phyloP scores from a whole-genome alignment of 805 yeast species.

The Blastobotrys mokoenaii region DNA sequence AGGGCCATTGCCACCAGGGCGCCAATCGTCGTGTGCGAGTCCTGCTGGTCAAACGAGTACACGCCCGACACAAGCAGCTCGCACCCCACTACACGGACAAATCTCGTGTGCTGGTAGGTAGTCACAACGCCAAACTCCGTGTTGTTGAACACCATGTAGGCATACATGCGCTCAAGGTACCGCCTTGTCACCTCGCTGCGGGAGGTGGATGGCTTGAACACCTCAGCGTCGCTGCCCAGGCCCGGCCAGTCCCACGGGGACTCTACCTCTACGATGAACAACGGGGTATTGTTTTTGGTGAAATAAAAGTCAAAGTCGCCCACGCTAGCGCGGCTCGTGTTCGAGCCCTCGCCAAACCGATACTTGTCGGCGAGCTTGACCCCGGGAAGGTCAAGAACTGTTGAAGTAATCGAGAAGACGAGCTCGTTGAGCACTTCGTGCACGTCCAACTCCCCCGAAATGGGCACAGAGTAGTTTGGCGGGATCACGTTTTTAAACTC shows the following conservation, averaged over 20 bases:
- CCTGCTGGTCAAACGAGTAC: neutral
- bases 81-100: neutral
- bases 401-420: neutral
- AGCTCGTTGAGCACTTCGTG: neutral
- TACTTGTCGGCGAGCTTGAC: neutral
- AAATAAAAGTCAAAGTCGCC: slow-evolving; percentile 1
- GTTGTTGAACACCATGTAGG: slow-evolving; percentile 1
- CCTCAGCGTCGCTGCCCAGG: neutral
- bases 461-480: neutral
- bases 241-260: neutral
- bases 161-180: neutral
- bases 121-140: slow-evolving; percentile 1
- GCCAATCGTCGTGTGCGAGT: slow-evolving; percentile 1
- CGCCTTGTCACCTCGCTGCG: neutral
- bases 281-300: neutral
- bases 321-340: neutral
- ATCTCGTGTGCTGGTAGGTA: neutral
- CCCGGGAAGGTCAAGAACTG: neutral
- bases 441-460: neutral
- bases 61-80: neutral
- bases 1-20: neutral
- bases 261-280: neutral
- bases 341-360: neutral
- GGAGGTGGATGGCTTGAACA: neutral
- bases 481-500: neutral